Conservation (phyloP, 208 protist species). For the Trichomonas vaginalis region DNA sequence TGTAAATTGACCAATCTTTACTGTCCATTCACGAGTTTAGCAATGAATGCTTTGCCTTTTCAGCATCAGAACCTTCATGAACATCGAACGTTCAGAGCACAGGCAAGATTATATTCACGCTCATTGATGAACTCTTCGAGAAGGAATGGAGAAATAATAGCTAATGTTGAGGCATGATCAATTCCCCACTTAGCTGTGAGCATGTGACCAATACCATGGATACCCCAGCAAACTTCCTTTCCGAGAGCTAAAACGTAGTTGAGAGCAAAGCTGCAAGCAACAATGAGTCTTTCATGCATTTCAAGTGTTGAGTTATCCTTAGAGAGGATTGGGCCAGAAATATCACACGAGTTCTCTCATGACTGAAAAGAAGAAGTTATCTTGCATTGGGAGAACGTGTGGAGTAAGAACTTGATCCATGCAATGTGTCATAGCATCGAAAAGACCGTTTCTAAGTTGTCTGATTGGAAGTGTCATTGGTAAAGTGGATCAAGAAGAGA, state of each 20-base stretch:
- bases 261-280: neutral
- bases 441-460: neutral
- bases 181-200: neutral
- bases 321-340: neutral
- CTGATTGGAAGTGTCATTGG: neutral
- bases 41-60: neutral
- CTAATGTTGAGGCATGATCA: neutral
- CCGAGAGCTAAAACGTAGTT: neutral
- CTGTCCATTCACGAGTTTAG: neutral
- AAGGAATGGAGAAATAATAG: neutral
- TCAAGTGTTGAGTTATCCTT: neutral
- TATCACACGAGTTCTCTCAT: neutral
- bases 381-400: neutral
- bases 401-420: neutral
- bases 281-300: neutral
- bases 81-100: neutral
- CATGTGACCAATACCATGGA: neutral
- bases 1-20: neutral
- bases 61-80: neutral
- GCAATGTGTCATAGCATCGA: neutral
- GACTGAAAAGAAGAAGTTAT: neutral
- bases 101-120: neutral
- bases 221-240: neutral
- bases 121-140: neutral
- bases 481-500: neutral